Conservation (phyloP, 2,329 filamentous ascomycete genomes). For the Apiospora kogelbergensis region DNA sequence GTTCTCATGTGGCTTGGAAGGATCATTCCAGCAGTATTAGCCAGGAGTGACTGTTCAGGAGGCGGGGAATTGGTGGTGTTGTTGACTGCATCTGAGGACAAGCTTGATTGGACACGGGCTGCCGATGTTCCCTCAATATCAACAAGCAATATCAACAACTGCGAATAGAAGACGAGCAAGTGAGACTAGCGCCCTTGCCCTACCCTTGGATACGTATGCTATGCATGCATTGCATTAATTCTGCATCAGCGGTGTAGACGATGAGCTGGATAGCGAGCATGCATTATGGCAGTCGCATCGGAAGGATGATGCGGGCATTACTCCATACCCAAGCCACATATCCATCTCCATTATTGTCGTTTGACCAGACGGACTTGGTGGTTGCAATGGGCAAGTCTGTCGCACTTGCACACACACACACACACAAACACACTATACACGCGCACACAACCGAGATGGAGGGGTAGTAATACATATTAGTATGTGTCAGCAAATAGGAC, state of each 20-base stretch:
- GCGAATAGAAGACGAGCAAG: slow-evolving; percentile 2
- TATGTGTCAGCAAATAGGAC: neutral
- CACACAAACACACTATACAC: neutral
- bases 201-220: neutral
- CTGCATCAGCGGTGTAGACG: slow-evolving; percentile 2
- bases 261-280: neutral
- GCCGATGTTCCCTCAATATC: neutral
- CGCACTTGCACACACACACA: neutral
- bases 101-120: neutral
- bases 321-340: neutral
- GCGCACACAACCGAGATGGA: neutral
- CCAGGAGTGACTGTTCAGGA: neutral
- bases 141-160: neutral
- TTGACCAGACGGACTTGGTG: neutral
- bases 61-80: neutral
- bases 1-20: neutral
- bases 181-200: neutral
- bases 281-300: neutral
- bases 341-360: neutral
- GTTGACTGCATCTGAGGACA: neutral
- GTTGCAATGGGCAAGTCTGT: neutral
- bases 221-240: slow-evolving; percentile 6
- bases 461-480: neutral
- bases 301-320: neutral
- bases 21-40: neutral